Evolutionary conservation across 768 basidiomycete genomes (phyloP), one percentile per base, ranked within the genome.

Genomic region (Leccinum sublutescens): DNA sequence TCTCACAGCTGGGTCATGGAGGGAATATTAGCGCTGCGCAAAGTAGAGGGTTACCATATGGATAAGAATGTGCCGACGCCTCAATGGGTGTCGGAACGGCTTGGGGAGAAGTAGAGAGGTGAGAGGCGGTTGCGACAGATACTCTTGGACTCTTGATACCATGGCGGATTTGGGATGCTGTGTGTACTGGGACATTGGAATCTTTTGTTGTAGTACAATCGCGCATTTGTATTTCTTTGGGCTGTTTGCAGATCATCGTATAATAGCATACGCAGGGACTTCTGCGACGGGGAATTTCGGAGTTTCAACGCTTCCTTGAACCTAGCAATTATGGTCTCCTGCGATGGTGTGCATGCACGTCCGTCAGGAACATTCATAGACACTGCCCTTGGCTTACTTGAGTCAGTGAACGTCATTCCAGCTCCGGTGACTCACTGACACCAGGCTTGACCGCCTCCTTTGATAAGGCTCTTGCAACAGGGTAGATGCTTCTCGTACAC

Each of bases 1-100:
- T 65, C 68, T 31, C 72, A 59, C 52, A 65, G 62, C 15, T 73
- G 72, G 72, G 72, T 70, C 58, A 70, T 72, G 65, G 73, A 73
- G 34, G 73, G 70, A 38, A 55, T 75, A 61, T 50, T 48, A 2
- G 72, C 68, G 29, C 56, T 73, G 47, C 66, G 68, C 40, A 71
- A 61, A 54, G 38, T 62, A 33, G 72, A 75, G 11, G 72, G 68
- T 50, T 73, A 62, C 40, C 62, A 62, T 14, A 52, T 73, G 8
- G 71, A 73, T 50, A 74, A 73, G 51, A 62, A 71, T 48, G 70
- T 71, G 34, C 65, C 73, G 34, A 66, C 73, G 12, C 15, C 47
- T 3, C 68, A 68, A 27, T 73, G 68, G 73, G 62, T 73, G 50
- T 66, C 61, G 7, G 73, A 73, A 52, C 60, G 62, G 52, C 63